Percentiles rank a stretch among this genome's conserved stretches.
phyloP scores from a whole-genome alignment of 2,329 filamentous ascomycete species.

The Neonectria neomacrospora region DNA sequence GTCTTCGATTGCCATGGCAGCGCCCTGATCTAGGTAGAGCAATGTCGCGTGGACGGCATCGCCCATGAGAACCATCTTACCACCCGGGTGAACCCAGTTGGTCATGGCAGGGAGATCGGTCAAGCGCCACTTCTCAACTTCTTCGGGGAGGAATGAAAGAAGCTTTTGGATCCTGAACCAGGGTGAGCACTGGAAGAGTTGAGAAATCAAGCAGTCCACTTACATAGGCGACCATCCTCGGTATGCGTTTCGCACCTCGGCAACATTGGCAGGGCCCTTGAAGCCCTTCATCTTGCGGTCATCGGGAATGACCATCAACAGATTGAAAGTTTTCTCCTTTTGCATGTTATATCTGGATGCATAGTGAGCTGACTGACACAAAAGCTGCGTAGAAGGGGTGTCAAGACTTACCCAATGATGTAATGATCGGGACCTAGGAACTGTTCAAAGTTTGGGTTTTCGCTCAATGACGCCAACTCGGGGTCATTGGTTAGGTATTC shows the following conservation, averaged over 20 bases:
- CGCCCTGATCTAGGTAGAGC: slow-evolving; percentile 16
- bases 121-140: slow-evolving; percentile 23
- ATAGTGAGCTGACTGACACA: not conserved
- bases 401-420: slow-evolving; percentile 21
- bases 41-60: slow-evolving; percentile 21
- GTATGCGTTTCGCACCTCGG: slow-evolving; percentile 18
- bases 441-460: slow-evolving; percentile 17
- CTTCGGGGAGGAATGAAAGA: slow-evolving; percentile 10
- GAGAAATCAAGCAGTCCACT: not conserved
- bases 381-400: not conserved
- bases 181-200: not conserved
- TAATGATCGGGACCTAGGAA: slow-evolving; percentile 23
- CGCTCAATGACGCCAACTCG: slow-evolving; percentile 15
- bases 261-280: slow-evolving; percentile 17
- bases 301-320: slow-evolving; percentile 20
- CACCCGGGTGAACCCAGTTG: slow-evolving; percentile 22
- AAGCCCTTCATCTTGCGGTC: slow-evolving; percentile 22
- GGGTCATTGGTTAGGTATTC: slow-evolving; percentile 15
- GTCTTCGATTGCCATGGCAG: slow-evolving; percentile 23
- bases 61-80: slow-evolving; percentile 23
- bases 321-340: slow-evolving; percentile 21
- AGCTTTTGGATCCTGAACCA: slow-evolving; percentile 10
- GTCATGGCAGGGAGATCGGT: slow-evolving; percentile 13
- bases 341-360: slow-evolving; percentile 17
- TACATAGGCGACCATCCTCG: slow-evolving; percentile 20